These are phyloP conservation scores for Rhododendron vialii DNA, from an alignment of 148 eudicot species.

Conservation along the genomic window DNA sequence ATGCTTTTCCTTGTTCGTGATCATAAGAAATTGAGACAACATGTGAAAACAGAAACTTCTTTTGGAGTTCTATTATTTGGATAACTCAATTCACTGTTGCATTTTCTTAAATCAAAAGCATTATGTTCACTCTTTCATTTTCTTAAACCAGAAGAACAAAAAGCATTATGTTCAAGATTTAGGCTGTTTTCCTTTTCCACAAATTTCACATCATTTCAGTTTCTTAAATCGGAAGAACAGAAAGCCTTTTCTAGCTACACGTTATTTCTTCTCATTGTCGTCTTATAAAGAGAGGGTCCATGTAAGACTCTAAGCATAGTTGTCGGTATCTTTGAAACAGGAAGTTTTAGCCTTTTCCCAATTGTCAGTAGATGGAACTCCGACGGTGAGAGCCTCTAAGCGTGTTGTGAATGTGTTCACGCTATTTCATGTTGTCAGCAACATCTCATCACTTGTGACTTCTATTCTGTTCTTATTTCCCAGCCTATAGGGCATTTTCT, in stretches of 20 bases:
- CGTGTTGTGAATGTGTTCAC: slow-evolving; percentile 8
- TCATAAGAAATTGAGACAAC: neutral
- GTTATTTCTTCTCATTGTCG: neutral
- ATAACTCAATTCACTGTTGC: too few species aligned
- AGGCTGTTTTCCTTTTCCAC: neutral
- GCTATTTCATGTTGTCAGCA: neutral
- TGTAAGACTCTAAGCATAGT: neutral
- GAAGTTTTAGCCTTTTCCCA: slow-evolving; percentile 4
- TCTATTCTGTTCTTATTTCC: neutral
- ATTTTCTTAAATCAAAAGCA: too few species aligned
- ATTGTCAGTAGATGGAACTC: neutral
- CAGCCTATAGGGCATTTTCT: neutral
- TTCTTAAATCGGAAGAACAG: neutral
- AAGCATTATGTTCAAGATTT: neutral
- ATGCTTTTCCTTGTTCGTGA: neutral
- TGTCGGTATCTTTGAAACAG: neutral
- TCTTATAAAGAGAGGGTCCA: neutral
- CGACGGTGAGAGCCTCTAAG: neutral
- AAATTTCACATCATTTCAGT: neutral
- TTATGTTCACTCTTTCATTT: neutral
- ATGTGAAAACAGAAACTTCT: neutral
- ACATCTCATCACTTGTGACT: neutral
- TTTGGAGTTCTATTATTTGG: neutral
- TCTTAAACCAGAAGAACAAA: too few species aligned
- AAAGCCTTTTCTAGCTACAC: neutral